phyloP scores from a whole-genome alignment of 169 alveolate species.

The Eimeria maxima region DNA sequence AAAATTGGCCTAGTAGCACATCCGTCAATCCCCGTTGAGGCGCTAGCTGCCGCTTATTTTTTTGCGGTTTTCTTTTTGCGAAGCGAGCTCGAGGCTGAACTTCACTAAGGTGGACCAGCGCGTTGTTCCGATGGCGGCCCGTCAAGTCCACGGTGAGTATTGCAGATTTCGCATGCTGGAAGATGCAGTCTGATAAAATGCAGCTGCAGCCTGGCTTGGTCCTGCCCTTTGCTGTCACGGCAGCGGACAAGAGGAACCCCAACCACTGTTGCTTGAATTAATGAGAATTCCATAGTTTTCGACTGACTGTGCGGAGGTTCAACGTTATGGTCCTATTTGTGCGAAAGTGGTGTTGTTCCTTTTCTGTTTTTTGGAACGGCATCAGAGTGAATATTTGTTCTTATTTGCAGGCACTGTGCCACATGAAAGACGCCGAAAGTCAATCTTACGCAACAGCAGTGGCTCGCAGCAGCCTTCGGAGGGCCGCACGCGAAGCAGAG shows the following conservation, averaged over 20 bases:
- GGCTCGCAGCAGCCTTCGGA: conserved; percentile 62
- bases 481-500: conserved; percentile 56
- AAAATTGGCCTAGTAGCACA: background rate
- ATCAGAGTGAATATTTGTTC: background rate
- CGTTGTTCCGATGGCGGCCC: conserved; percentile 77
- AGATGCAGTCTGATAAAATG: background rate
- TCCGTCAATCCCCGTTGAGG: background rate
- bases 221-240: background rate
- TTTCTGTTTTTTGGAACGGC: background rate
- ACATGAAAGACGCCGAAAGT: conserved; percentile 74
- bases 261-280: background rate
- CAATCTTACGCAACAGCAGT: conserved; percentile 70
- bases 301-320: background rate
- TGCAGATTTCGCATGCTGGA: background rate
- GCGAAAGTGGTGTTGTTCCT: background rate
- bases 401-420: conserved; percentile 70
- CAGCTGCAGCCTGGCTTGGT: background rate
- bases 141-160: conserved; percentile 75
- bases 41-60: background rate
- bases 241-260: background rate
- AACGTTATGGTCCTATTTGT: background rate
- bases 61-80: background rate
- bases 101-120: conserved; percentile 76
- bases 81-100: conserved; percentile 74
- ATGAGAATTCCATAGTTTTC: background rate